phyloP scores from a whole-genome alignment of 345 rosid species.

The Salix purpurea region DNA sequence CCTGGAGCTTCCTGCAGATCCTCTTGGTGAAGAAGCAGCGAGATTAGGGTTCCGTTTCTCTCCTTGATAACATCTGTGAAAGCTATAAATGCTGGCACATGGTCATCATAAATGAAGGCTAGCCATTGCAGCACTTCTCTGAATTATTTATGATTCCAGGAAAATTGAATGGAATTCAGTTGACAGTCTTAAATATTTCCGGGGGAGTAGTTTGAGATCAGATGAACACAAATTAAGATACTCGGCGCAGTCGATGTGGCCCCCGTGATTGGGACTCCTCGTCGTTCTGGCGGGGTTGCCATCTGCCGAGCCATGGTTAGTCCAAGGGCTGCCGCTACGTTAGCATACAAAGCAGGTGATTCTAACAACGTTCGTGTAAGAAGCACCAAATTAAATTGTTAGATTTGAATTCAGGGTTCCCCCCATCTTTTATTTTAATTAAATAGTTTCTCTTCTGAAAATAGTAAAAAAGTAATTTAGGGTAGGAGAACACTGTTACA shows the following conservation, averaged over 20 bases:
- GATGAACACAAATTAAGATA: constrained; percentile 28
- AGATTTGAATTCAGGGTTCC: not conserved
- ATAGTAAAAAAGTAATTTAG: not conserved
- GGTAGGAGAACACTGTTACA: not conserved
- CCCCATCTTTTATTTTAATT: not conserved
- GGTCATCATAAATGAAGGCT: constrained; percentile 38
- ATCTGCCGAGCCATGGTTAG: constrained; percentile 8
- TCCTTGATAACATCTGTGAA: constrained; percentile 12
- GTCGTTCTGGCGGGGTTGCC: constrained; percentile 28
- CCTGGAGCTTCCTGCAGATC: constrained; percentile 1
- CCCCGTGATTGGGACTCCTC: constrained; percentile 37
- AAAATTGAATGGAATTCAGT: constrained; percentile 21
- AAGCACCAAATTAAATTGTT: not conserved
- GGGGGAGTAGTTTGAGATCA: constrained; percentile 30
- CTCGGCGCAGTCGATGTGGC: constrained; percentile 23
- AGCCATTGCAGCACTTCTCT: constrained; percentile 3
- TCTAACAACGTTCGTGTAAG: too few relatives aligned
- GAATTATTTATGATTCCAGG: constrained; percentile 13
- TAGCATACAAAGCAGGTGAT: not conserved
- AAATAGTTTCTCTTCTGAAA: not conserved
- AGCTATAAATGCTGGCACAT: constrained; percentile 33
- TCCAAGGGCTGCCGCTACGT: not conserved
- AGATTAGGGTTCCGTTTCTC: constrained; percentile 2
- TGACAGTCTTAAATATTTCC: constrained; percentile 24
- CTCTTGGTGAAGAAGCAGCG: constrained; percentile 12